Conservation (phyloP, 352 stramenopile genomes). For the Globisporangium emineosum region DNA sequence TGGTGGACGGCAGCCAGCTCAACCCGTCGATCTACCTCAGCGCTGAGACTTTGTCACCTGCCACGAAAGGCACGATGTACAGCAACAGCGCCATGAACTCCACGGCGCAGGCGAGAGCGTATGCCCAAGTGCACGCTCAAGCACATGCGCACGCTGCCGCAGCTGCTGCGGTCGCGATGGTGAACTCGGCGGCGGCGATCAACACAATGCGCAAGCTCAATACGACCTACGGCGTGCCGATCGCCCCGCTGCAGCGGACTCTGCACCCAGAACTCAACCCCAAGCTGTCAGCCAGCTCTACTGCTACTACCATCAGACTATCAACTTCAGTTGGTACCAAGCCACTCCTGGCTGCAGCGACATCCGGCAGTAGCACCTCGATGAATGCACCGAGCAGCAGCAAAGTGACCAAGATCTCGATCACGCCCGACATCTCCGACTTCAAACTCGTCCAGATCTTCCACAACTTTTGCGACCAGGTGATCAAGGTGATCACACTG, state of each 20-base stretch:
- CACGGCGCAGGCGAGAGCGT: constrained; percentile 13
- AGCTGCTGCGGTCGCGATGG: constrained; percentile 45
- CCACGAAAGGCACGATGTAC: constrained; percentile 30
- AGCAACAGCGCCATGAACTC: not conserved
- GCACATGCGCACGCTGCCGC: constrained; percentile 30
- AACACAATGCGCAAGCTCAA: constrained; percentile 59
- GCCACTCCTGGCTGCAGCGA: constrained; percentile 5
- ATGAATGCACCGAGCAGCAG: not conserved
- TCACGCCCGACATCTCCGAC: constrained; percentile 75
- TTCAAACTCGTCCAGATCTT: constrained; percentile 88
- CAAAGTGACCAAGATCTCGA: constrained; percentile 54
- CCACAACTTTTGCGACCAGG: constrained; percentile 72
- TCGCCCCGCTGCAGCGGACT: constrained; percentile 39
- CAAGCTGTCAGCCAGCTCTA: constrained; percentile 24
- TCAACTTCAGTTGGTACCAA: not conserved
- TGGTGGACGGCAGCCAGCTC: constrained; percentile 30
- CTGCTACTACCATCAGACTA: constrained; percentile 13
- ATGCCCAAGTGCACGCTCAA: constrained; percentile 25
- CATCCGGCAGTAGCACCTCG: not conserved
- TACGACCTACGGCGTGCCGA: constrained; percentile 44
- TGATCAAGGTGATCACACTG: constrained; percentile 45
- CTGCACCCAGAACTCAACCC: constrained; percentile 42
- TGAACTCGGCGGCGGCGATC: constrained; percentile 49
- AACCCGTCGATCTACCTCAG: constrained; percentile 37
- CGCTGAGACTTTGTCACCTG: constrained; percentile 36